Evolutionary conservation across 768 basidiomycete species (phyloP).

Genomic region (Suillus alpinus): DNA sequence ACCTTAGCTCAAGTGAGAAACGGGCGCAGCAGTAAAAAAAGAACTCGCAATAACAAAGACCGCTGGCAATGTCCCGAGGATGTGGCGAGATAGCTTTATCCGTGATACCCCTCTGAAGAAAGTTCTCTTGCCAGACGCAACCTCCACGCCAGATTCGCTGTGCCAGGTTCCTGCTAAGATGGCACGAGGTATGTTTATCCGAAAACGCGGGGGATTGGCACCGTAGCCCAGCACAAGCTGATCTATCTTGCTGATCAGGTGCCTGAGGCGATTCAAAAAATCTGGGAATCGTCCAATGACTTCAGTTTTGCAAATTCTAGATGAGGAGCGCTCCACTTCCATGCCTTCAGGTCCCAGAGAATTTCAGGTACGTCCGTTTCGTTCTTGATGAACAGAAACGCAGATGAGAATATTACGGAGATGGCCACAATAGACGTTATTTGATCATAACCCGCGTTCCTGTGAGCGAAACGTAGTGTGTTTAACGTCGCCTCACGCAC

Average conservation of each 20-base stretch:
- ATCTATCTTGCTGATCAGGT: background rate
- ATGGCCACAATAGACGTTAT: background rate
- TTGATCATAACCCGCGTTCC: background rate
- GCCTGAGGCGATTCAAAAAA: background rate
- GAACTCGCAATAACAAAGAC: slow-evolving; percentile 1
- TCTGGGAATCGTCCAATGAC: background rate
- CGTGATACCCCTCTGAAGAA: background rate
- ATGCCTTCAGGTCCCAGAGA: background rate
- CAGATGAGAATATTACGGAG: background rate
- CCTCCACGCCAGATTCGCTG: background rate
- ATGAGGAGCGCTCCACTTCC: background rate
- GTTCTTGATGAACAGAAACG: background rate
- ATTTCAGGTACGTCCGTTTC: background rate
- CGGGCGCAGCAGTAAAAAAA: no score
- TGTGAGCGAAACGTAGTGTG: background rate
- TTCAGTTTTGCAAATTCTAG: background rate
- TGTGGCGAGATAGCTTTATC: background rate
- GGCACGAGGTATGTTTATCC: slow-evolving; percentile 15
- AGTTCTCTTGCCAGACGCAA: slow-evolving; percentile 10
- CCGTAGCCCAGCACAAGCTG: background rate
- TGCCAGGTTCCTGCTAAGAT: slow-evolving; percentile 22
- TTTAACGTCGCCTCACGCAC: background rate
- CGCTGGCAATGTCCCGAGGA: background rate
- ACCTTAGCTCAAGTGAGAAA: background rate
- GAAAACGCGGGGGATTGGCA: background rate